Percentiles rank a stretch among this genome's conserved stretches.
Conservation (phyloP, 768 basidiomycete genomes). For the Trametes gibbosa region DNA sequence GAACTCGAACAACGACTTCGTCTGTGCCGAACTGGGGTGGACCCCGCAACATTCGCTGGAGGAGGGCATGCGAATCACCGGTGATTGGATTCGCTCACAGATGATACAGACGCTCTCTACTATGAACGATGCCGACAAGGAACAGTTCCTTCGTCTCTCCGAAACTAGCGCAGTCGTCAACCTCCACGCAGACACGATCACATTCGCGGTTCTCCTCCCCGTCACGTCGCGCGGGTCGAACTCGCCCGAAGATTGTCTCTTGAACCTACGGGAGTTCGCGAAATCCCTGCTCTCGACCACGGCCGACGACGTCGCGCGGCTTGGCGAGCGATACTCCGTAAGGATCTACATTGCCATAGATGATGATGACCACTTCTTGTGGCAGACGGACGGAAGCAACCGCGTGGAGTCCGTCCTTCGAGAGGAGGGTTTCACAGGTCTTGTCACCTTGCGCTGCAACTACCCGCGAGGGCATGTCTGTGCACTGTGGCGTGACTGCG, state of each 20-base stretch:
- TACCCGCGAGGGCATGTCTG: slow-evolving; percentile 49
- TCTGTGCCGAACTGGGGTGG: slow-evolving; percentile 39
- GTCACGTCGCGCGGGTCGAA: slow-evolving; percentile 49
- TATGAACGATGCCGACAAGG: slow-evolving; percentile 10
- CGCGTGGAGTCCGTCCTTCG: slow-evolving; percentile 38
- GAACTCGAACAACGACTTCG: slow-evolving; percentile 49
- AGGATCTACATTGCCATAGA: slow-evolving; percentile 55
- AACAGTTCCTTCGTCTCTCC: slow-evolving; percentile 24
- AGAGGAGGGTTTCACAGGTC: slow-evolving; percentile 36
- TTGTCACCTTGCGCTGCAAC: slow-evolving; percentile 35
- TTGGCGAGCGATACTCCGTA: slow-evolving; percentile 35
- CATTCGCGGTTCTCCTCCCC: slow-evolving; percentile 55
- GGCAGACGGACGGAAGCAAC: slow-evolving; percentile 23
- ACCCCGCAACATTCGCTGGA: slow-evolving; percentile 38
- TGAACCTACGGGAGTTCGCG: slow-evolving; percentile 42
- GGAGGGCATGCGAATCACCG: slow-evolving; percentile 47
- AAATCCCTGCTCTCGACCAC: slow-evolving; percentile 46
- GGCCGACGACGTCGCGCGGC: slow-evolving; percentile 36
- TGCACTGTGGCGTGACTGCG: slow-evolving; percentile 51
- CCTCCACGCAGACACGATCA: slow-evolving; percentile 33
- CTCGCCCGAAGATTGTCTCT: slow-evolving; percentile 38
- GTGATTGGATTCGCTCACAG: slow-evolving; percentile 45
- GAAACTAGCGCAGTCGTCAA: slow-evolving; percentile 39
- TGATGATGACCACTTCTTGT: slow-evolving; percentile 43
- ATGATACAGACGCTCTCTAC: slow-evolving; percentile 27